These are phyloP conservation scores for Boletus reticulatus DNA, from an alignment of 768 basidiomycete genomes.

Conservation along the genomic window DNA sequence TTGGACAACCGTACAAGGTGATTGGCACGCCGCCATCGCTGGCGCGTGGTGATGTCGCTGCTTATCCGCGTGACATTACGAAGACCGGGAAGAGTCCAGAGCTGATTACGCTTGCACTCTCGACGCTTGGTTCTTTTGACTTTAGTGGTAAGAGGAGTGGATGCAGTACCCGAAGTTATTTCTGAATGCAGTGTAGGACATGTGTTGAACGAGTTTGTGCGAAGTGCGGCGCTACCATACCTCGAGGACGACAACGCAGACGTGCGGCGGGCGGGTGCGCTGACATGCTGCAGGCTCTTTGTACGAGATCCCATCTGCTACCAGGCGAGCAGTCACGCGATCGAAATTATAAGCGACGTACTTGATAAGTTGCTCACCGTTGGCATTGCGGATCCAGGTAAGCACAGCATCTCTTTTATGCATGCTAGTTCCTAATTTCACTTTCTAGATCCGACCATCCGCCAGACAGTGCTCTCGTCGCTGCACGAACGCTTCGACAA, in stretches of 20 bases:
- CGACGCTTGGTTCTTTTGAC: constrained; percentile 88
- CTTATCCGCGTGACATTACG: constrained; percentile 43
- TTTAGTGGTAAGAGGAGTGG: constrained; percentile 67
- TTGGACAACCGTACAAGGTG: constrained; percentile 82
- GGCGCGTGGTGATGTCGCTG: constrained; percentile 49
- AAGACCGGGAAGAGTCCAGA: constrained; percentile 64
- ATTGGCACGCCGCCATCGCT: constrained; percentile 78
- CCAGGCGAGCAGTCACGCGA: constrained; percentile 93
- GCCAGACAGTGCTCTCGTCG: constrained; percentile 80
- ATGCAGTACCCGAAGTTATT: constrained; percentile 2
- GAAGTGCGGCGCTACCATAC: constrained; percentile 86
- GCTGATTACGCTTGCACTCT: constrained; percentile 76
- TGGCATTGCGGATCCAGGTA: constrained; percentile 95
- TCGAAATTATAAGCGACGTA: constrained; percentile 97
- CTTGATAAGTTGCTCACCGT: constrained; percentile 93
- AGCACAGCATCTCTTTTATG: not conserved
- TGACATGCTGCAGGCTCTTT: constrained; percentile 90
- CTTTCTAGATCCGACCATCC: constrained; percentile 63
- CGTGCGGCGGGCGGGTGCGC: constrained; percentile 84
- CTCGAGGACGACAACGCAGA: constrained; percentile 90
- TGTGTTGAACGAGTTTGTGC: constrained; percentile 92
- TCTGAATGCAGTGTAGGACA: constrained; percentile 56
- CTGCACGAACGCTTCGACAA: constrained; percentile 95
- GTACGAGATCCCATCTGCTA: constrained; percentile 94
- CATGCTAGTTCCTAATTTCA: constrained; percentile 4